phyloP scores from a whole-genome alignment of 139 green algal genomes.

The Auxenochlorella pyrenoidosa region DNA sequence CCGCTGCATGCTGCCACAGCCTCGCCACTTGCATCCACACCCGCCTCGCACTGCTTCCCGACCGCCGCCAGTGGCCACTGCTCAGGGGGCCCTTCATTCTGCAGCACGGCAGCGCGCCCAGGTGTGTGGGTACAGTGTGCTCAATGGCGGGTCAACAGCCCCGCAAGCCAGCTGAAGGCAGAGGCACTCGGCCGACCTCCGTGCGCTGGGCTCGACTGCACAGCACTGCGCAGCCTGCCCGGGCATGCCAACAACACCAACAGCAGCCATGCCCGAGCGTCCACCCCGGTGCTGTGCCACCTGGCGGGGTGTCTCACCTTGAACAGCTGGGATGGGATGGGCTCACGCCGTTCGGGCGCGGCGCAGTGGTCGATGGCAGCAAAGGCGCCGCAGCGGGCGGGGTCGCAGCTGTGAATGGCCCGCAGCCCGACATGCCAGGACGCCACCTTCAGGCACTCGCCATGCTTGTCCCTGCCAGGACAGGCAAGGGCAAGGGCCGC shows the following conservation, averaged over 20 bases:
- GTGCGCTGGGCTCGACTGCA: too few relatives aligned
- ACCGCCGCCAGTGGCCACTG: neutral
- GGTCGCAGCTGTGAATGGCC: slow-evolving; percentile 1
- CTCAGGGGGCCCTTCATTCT: neutral
- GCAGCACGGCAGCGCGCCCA: neutral
- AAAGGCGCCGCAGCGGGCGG: neutral
- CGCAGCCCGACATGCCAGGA: neutral
- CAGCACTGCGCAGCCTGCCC: neutral
- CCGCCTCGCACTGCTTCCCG: neutral
- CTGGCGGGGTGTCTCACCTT: neutral
- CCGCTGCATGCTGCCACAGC: neutral
- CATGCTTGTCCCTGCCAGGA: neutral
- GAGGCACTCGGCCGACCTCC: too few relatives aligned
- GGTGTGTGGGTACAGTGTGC: too few relatives aligned
- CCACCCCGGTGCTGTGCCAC: too few relatives aligned
- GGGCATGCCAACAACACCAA: too few relatives aligned
- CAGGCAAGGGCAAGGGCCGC: neutral
- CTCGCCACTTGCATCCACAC: neutral
- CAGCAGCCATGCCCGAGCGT: neutral
- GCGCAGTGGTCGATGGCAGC: neutral
- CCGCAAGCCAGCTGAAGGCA: too few relatives aligned
- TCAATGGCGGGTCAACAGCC: too few relatives aligned
- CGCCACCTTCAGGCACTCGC: neutral
- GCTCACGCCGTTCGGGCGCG: neutral
- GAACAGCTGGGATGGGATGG: neutral